Conservation (phyloP, 495 filamentous ascomycete genomes). For the Geopyxis carbonaria region DNA sequence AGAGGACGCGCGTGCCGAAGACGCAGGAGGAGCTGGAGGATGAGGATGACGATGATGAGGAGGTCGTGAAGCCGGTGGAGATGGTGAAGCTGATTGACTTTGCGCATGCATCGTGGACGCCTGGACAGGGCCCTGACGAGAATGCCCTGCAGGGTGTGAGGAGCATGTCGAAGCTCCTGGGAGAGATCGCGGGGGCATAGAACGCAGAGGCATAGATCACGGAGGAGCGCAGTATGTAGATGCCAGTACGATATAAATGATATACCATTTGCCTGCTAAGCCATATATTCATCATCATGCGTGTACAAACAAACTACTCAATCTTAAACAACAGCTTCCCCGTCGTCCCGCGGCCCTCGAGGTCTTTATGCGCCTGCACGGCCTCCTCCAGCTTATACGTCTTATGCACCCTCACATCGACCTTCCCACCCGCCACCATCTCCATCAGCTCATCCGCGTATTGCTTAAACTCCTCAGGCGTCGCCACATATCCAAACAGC, state of each 20-base stretch:
- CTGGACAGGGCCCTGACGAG: constrained; percentile 73
- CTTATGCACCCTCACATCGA: constrained; percentile 63
- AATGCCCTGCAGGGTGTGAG: constrained; percentile 62
- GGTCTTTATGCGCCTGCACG: constrained; percentile 55
- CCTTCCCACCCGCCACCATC: constrained; percentile 46
- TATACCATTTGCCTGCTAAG: no score
- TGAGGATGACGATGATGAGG: constrained; percentile 50
- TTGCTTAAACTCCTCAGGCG: constrained; percentile 54
- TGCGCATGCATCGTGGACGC: constrained; percentile 78
- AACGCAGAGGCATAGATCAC: no score
- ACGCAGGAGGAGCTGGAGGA: constrained; percentile 35
- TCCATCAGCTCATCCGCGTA: constrained; percentile 61
- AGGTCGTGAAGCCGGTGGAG: constrained; percentile 53
- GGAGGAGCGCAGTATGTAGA: no score
- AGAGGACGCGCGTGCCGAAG: constrained; percentile 26
- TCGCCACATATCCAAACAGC: constrained; percentile 51
- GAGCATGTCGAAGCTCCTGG: constrained; percentile 53
- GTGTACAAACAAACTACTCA: constrained; percentile 1
- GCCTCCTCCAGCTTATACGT: constrained; percentile 67
- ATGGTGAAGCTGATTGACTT: constrained; percentile 88
- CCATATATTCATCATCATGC: no score
- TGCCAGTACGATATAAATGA: no score
- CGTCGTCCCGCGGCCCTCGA: constrained; percentile 67
- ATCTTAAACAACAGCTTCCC: constrained; percentile 53
- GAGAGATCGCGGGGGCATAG: constrained; percentile 37